phyloP scores from a whole-genome alignment of 129 eudicot genomes.

The Rutidosis leptorrhynchoides region DNA sequence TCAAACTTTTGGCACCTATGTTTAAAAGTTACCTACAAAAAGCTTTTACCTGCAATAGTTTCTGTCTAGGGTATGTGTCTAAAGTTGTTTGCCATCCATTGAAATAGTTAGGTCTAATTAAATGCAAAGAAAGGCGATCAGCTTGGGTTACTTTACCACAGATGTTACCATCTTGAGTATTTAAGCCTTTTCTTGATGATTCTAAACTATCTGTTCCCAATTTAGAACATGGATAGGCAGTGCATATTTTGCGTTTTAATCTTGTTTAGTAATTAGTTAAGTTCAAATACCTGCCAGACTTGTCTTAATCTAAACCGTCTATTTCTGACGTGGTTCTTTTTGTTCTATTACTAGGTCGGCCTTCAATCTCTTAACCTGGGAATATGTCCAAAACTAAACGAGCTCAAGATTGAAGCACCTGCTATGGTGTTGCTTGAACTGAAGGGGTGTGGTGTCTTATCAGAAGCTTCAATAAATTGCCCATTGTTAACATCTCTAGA shows the following conservation, averaged over 20 bases:
- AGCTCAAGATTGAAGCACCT: slow-evolving; percentile 75
- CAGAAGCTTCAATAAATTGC: slow-evolving; percentile 79
- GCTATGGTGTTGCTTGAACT: slow-evolving; percentile 88
- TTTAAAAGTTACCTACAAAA: neutral
- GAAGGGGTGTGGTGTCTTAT: slow-evolving; percentile 95
- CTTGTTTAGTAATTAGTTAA: neutral
- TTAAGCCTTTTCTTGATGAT: neutral
- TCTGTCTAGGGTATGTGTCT: neutral
- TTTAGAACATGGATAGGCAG: neutral
- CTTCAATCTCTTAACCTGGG: slow-evolving; percentile 81
- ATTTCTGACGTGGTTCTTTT: neutral
- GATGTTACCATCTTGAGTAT: neutral
- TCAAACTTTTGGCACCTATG: neutral
- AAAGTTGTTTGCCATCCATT: neutral
- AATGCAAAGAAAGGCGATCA: neutral
- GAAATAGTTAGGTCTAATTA: neutral
- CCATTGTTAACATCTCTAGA: slow-evolving; percentile 81
- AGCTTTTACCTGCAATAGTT: neutral
- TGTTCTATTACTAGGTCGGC: slow-evolving; percentile 61
- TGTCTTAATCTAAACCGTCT: neutral
- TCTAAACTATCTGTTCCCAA: neutral
- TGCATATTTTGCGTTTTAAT: neutral
- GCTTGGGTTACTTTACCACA: neutral
- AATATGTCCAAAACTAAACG: slow-evolving; percentile 80
- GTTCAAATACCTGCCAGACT: neutral